Base-by-base conservation (phyloP, 2,329 filamentous ascomycete genomes). In the Dactylellina haptotyla region DNA sequence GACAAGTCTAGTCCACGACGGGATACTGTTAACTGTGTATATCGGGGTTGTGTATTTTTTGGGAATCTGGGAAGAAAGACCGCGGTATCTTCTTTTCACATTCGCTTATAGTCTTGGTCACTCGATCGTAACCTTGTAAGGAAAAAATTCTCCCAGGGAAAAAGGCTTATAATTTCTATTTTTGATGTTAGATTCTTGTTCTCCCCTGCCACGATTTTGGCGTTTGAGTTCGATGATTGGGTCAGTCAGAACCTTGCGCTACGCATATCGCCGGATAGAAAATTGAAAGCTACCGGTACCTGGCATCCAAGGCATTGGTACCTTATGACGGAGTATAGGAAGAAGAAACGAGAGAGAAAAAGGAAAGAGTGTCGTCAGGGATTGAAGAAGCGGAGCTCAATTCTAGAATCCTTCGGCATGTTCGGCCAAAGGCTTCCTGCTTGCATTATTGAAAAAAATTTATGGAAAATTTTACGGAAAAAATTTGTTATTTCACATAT, bases 151-250 rank as follows among this genome's bases (percentile, higher is more conserved):
- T 34, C 26, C 51, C 6, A 56, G 26, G n/a, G 23, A 20, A 8
- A 16, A 37, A 56, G n/a, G 2, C 51, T 56, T 34, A 12, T 37
- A 20, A 18, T 37, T 34, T 56, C 51, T 56, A 56, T 56, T 56
- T 56, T 46, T 20, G 51, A 56, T 23, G 39, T n/a, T n/a, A n/a
- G n/a, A n/a, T n/a, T n/a, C 9, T 23, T 34, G 9, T 6, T 14
- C 20, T 34, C 39, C 18, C 39, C 51, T 30, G 20, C n/a, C n/a
- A n/a, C n/a, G n/a, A n/a, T n/a, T n/a, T n/a, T 56, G 18, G 28
- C 34, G 18, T 10, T 18, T 20, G 51, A 56, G 26, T 18, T 51
- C 16, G 30, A 51, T 14, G 28, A 23, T 51, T 25, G 48, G 16
- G 37, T 32, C 8, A 10, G 30, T 51, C 23, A 25, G 48, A 20